Percentiles rank a stretch among this genome's conserved stretches.
These are phyloP conservation scores for Fusarium agapanthi DNA, from an alignment of 2,329 filamentous ascomycete species.

Conservation along the genomic window DNA sequence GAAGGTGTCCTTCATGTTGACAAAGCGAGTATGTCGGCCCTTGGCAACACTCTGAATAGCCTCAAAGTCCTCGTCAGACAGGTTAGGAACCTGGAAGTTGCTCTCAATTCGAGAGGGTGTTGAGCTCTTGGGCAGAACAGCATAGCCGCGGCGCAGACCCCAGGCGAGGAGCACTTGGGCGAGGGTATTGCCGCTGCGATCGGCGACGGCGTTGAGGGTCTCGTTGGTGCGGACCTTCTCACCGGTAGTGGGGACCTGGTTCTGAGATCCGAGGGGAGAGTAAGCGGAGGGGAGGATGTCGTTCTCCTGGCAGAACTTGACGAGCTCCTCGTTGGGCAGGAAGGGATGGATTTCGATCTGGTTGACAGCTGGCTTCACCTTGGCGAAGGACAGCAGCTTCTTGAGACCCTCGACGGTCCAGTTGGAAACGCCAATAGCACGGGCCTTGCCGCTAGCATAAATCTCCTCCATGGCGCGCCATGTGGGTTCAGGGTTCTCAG, in stretches of 20 bases:
- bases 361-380: conserved; percentile 60
- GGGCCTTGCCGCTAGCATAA: conserved; percentile 50
- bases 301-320: conserved; percentile 62
- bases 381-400: conserved; percentile 46
- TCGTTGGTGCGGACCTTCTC: conserved; percentile 47
- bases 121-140: conserved; percentile 75
- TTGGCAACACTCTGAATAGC: conserved; percentile 51
- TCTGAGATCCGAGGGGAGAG: conserved; percentile 70
- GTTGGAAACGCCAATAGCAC: conserved; percentile 62
- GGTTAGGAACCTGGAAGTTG: conserved; percentile 37
- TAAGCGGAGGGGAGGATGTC: conserved; percentile 62
- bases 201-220: conserved; percentile 59
- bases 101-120: conserved; percentile 68
- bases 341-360: conserved; percentile 52
- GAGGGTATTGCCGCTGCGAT: conserved; percentile 59
- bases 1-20: conserved; percentile 85
- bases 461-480: conserved; percentile 67
- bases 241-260: conserved; percentile 41
- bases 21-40: conserved; percentile 74
- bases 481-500: conserved; percentile 51
- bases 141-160: conserved; percentile 72
- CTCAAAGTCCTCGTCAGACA: conserved; percentile 65
- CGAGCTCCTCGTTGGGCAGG: conserved; percentile 57
- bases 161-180: conserved; percentile 64
- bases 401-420: conserved; percentile 55